phyloP scores from a whole-genome alignment of 768 basidiomycete genomes.

The Lactarius indigo region DNA sequence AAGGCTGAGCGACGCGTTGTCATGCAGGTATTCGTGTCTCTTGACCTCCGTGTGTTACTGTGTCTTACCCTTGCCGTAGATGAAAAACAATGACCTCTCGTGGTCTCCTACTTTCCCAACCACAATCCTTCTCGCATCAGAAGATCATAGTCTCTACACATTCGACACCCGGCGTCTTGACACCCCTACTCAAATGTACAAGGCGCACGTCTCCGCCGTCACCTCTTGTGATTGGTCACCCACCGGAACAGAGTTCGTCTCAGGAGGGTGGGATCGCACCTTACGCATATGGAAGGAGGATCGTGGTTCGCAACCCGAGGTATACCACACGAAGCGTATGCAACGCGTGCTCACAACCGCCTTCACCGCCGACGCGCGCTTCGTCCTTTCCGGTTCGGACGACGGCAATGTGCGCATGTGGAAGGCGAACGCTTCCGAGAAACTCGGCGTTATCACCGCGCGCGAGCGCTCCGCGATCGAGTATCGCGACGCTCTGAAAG shows the following conservation, averaged over 20 bases:
- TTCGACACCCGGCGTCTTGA: conserved; percentile 89
- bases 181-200: conserved; percentile 88
- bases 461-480: conserved; percentile 90
- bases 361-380: conserved; percentile 88
- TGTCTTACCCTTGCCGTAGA: conserved; percentile 39
- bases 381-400: conserved; percentile 87
- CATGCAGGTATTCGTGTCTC: conserved; percentile 65
- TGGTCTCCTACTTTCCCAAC: conserved; percentile 99
- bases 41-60: neutral
- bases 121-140: conserved; percentile 87
- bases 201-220: conserved; percentile 94
- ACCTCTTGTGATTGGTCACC: conserved; percentile 98
- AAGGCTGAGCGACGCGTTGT: conserved; percentile 90
- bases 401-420: conserved; percentile 94
- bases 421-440: conserved; percentile 92
- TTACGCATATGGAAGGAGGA: conserved; percentile 91
- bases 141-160: conserved; percentile 97
- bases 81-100: conserved; percentile 84
- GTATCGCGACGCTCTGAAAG: conserved; percentile 83
- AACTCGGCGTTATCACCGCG: conserved; percentile 85
- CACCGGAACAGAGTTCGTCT: conserved; percentile 92
- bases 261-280: conserved; percentile 95
- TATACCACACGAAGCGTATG: conserved; percentile 99
- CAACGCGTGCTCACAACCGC: conserved; percentile 89
- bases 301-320: conserved; percentile 74